These are phyloP conservation scores for Solanum commersonii DNA, from an alignment of 257 asterid genomes.

Conservation along the genomic window DNA sequence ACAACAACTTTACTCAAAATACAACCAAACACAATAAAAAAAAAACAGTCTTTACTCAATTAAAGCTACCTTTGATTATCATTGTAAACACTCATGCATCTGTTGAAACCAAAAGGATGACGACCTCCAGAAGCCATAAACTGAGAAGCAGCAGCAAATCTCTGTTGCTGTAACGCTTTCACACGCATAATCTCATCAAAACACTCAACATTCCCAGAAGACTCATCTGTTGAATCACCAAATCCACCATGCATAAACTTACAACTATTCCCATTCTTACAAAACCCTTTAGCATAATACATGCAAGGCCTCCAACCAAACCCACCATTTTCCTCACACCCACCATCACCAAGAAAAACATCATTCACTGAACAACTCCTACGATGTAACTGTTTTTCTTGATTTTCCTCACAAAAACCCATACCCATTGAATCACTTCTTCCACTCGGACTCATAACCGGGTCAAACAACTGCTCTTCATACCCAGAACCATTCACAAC, in stretches of 20 bases:
- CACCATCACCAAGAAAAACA: constrained; percentile 34
- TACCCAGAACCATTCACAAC: constrained; percentile 50
- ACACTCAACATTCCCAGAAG: constrained; percentile 31
- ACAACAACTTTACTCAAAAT: background rate
- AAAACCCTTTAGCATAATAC: constrained; percentile 65
- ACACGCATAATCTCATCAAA: constrained; percentile 67
- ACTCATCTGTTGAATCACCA: background rate
- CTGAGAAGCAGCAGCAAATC: constrained; percentile 34
- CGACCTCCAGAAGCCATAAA: constrained; percentile 56
- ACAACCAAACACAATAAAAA: background rate
- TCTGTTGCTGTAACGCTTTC: constrained; percentile 61
- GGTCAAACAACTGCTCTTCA: constrained; percentile 26
- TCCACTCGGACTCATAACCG: constrained; percentile 55
- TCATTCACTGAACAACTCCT: constrained; percentile 74
- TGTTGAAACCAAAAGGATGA: constrained; percentile 42
- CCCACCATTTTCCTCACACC: constrained; percentile 37
- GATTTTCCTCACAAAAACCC: constrained; percentile 14
- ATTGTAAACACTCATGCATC: constrained; percentile 46
- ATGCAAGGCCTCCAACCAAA: constrained; percentile 71
- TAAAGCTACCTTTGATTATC: constrained; percentile 50
- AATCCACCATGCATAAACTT: constrained; percentile 48
- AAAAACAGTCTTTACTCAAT: background rate
- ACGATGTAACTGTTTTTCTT: constrained; percentile 37
- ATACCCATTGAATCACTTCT: constrained; percentile 55
- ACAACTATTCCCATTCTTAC: constrained; percentile 62